phyloP scores from a whole-genome alignment of 139 green algal genomes.

The Desmodesmus armatus region DNA sequence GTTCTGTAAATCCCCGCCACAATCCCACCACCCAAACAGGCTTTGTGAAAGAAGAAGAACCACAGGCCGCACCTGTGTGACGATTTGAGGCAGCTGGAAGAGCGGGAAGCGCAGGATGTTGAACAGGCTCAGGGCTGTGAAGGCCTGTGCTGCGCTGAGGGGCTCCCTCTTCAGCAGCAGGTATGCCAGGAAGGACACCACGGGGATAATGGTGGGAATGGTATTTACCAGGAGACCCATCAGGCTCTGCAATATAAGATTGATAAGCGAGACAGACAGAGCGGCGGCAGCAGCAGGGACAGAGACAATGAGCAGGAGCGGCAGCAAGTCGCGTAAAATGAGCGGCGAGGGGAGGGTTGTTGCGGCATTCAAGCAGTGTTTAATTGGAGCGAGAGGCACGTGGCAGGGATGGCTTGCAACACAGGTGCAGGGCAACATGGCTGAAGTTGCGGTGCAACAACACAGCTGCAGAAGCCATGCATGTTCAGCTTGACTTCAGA shows the following conservation, averaged over 20 bases:
- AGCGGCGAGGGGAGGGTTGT: background rate
- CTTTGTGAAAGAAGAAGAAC: background rate
- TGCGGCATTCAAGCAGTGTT: too few species aligned
- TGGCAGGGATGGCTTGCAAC: background rate
- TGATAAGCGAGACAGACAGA: too few species aligned
- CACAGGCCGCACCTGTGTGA: conserved; percentile 52
- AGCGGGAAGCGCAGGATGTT: conserved; percentile 64
- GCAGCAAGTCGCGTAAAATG: background rate
- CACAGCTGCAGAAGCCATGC: background rate
- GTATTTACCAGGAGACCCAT: conserved; percentile 36
- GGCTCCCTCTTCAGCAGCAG: conserved; percentile 20
- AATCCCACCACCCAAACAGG: background rate
- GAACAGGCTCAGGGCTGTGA: conserved; percentile 70
- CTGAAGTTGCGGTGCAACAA: background rate
- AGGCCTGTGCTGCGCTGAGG: conserved; percentile 52
- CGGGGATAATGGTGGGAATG: conserved; percentile 39
- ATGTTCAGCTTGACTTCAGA: background rate
- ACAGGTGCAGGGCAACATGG: background rate
- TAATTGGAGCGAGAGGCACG: too few species aligned
- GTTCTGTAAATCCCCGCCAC: background rate
- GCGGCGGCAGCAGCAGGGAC: conserved; percentile 15
- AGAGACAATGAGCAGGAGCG: too few species aligned
- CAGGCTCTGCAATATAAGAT: background rate
- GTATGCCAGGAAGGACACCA: conserved; percentile 35
- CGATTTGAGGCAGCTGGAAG: conserved; percentile 66